phyloP scores from a whole-genome alignment of 169 alveolate species.

The Cryptosporidium canis region DNA sequence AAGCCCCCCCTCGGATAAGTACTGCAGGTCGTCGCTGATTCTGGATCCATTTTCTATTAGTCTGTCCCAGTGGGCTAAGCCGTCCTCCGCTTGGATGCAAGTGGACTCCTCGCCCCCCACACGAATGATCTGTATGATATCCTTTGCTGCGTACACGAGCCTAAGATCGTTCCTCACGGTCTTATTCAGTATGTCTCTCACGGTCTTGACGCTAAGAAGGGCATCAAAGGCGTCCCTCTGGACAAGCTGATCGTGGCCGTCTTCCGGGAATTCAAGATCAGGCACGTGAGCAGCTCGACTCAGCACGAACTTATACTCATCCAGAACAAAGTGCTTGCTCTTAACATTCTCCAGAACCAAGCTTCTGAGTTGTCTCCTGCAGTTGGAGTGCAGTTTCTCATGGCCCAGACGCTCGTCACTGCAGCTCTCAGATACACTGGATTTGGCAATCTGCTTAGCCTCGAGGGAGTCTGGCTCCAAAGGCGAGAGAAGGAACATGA shows the following conservation, averaged over 20 bases:
- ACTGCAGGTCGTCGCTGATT: slow-evolving; percentile 46
- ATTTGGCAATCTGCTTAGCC: neutral
- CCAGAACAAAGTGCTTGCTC: neutral
- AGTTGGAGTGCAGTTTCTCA: slow-evolving; percentile 6
- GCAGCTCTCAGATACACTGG: neutral
- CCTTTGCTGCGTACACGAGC: slow-evolving; percentile 7
- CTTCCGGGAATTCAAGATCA: neutral
- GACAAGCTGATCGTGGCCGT: too few relatives aligned
- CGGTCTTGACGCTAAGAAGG: slow-evolving; percentile 15
- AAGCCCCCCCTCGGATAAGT: slow-evolving; percentile 55
- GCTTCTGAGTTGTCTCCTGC: slow-evolving; percentile 23
- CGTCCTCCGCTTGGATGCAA: neutral
- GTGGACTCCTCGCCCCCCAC: neutral
- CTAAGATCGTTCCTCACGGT: slow-evolving; percentile 29
- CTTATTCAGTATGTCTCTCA: slow-evolving; percentile 31
- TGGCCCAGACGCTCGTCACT: neutral
- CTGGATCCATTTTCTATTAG: slow-evolving; percentile 19
- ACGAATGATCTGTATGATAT: slow-evolving; percentile 10
- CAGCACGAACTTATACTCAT: neutral
- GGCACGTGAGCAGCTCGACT: neutral
- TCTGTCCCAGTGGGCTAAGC: neutral
- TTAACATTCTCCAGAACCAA: neutral
- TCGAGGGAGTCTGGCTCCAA: neutral
- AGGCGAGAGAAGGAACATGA: slow-evolving; percentile 17
- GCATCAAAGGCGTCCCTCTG: neutral